Base-by-base conservation (phyloP, 176 grass and related monocot genomes). In the Chloris gayana region DNA sequence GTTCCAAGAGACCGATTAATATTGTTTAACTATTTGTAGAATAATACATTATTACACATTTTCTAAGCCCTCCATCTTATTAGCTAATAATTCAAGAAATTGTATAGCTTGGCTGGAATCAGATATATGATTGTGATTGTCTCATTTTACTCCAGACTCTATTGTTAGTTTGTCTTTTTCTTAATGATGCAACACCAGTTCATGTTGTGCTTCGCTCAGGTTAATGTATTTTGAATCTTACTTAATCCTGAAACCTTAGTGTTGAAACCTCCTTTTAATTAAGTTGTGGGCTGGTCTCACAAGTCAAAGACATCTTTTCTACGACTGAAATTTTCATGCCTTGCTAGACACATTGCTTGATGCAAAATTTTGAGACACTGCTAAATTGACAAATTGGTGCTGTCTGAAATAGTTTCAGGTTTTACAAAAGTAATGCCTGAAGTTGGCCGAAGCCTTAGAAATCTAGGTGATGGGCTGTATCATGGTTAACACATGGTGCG, bases 261-360 rank as follows among this genome's bases (percentile, higher is more conserved):
- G 18, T 63, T 45, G 6, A 77, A 46, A 77, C 58, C 26, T 77
- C n/a, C 1, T 13, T 76, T 62, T 77, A 12, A 46, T 60, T 32
- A 76, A 11, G 17, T 76, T 44, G 56, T 31, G 25, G 26, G 41
- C 31, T 49, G 2, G 6, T 64, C 41, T 77, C 0, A 3, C 26
- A 30, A 77, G 27, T 32, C 59, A 33, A 30, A 64, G 27, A 32
- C 59, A 33, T 77, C 27, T 18, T 33, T 46, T 30, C 31, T 39
- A 42, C 19, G 58, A 7, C 74, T 60, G 38, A 75, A 60, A 27
- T 54, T 76, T 63, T 45, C 6, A 26, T 76, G 25, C 37, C 74
- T 77, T 47, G 41, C 27, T 14, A 12, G 19, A 15, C 60, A 64
- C 61, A 77, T 47, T n/a, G 19, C 10, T 64, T 64, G 25, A n/a